phyloP scores from a whole-genome alignment of 768 basidiomycete species.

The Porphyrellus cyaneotinctus region DNA sequence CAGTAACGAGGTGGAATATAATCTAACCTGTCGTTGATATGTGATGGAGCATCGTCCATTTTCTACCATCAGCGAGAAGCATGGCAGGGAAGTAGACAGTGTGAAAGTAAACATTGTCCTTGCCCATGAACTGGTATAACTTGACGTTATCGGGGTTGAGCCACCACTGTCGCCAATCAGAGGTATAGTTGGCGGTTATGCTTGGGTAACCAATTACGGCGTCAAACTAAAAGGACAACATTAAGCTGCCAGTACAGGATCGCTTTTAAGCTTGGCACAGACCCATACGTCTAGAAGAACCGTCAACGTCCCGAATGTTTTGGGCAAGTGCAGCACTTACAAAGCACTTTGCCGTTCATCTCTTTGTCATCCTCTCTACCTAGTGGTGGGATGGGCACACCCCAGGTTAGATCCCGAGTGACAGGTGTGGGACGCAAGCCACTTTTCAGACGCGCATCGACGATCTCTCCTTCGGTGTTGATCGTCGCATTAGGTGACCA shows the following conservation, averaged over 20 bases:
- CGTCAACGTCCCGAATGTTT: slow-evolving; percentile 6
- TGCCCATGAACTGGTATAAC: slow-evolving; percentile 99
- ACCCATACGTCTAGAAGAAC: slow-evolving; percentile 82
- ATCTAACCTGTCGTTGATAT: slow-evolving; percentile 86
- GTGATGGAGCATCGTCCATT: slow-evolving; percentile 94
- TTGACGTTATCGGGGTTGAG: slow-evolving; percentile 83
- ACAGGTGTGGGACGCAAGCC: slow-evolving; percentile 88
- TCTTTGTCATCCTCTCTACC: slow-evolving; percentile 73
- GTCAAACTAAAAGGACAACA: slow-evolving; percentile 65
- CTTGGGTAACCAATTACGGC: slow-evolving; percentile 96
- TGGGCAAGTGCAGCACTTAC: slow-evolving; percentile 46
- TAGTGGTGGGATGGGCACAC: slow-evolving; percentile 80
- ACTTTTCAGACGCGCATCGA: slow-evolving; percentile 81
- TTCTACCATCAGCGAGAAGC: slow-evolving; percentile 80
- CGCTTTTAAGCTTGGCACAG: slow-evolving; percentile 27
- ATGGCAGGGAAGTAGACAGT: slow-evolving; percentile 92
- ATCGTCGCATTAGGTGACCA: slow-evolving; percentile 94
- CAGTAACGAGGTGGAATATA: neutral
- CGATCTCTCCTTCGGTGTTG: slow-evolving; percentile 80
- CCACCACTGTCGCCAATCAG: slow-evolving; percentile 98
- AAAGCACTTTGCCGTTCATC: slow-evolving; percentile 94
- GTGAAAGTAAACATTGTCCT: slow-evolving; percentile 99
- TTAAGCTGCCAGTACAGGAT: neutral
- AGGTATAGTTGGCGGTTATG: slow-evolving; percentile 92
- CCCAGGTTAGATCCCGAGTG: slow-evolving; percentile 94